These are phyloP conservation scores for Leccinum uliginosum DNA, from an alignment of 768 basidiomycete genomes.

Conservation along the genomic window DNA sequence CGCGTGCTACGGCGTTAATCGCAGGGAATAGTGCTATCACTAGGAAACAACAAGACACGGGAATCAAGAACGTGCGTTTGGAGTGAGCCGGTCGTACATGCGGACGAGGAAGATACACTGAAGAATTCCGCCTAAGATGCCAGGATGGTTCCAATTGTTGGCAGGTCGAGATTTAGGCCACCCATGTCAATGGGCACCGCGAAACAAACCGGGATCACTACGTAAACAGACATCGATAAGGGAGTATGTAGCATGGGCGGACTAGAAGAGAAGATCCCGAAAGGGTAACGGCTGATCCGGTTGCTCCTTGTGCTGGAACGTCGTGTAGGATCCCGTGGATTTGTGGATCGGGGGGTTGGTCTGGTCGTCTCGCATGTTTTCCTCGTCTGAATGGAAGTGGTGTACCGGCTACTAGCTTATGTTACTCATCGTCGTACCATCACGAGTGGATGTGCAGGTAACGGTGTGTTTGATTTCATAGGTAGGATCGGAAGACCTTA, in stretches of 20 bases:
- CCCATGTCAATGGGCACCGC: constrained; percentile 29
- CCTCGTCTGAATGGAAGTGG: constrained; percentile 9
- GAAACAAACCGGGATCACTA: constrained; percentile 35
- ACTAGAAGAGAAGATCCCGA: constrained; percentile 44
- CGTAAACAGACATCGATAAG: constrained; percentile 60
- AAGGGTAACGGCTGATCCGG: constrained; percentile 38
- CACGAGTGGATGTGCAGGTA: too few relatives aligned
- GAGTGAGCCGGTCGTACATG: constrained; percentile 51
- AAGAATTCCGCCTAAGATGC: constrained; percentile 36
- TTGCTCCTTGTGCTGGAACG: background rate
- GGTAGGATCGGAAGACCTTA: too few relatives aligned
- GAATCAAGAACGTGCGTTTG: constrained; percentile 50
- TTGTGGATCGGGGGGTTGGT: background rate
- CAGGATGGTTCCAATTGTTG: constrained; percentile 28
- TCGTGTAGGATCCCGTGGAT: background rate
- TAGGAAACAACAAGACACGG: constrained; percentile 46
- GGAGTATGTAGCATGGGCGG: constrained; percentile 50
- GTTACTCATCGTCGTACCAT: too few relatives aligned
- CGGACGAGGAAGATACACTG: constrained; percentile 60
- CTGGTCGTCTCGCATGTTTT: constrained; percentile 12
- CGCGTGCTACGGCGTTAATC: constrained; percentile 35
- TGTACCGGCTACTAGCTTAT: too few relatives aligned
- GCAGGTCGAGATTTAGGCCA: constrained; percentile 25
- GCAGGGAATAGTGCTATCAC: constrained; percentile 40
- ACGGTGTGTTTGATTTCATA: too few relatives aligned